Evolutionary conservation across 345 rosid species (phyloP).

Genomic region (Rubroshorea leprosula): DNA sequence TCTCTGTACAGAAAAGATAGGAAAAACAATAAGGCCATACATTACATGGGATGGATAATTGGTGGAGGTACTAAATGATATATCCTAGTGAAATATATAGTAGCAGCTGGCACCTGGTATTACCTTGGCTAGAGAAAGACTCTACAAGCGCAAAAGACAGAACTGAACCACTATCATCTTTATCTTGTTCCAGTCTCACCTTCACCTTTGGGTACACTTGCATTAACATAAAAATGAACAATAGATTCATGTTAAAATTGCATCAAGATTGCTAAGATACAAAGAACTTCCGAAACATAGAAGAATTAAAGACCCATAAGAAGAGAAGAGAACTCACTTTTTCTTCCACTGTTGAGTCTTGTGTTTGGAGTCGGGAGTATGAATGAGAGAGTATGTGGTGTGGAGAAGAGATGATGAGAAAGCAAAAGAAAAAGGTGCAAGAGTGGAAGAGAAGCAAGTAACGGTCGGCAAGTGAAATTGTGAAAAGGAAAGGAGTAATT

Average conservation of each 20-base stretch:
- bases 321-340: no score
- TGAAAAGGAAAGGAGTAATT: background rate
- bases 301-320: no score
- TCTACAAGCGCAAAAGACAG: background rate
- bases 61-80: no score
- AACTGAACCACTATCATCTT: background rate
- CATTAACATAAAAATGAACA: background rate
- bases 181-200: background rate
- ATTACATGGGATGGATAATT: no score
- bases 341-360: background rate
- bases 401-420: background rate
- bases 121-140: background rate
- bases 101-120: no score
- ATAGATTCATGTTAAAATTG: no score
- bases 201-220: background rate
- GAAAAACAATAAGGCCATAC: no score
- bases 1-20: background rate
- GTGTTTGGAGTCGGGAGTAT: background rate
- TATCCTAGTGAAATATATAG: no score
- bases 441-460: background rate
- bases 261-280: no score
- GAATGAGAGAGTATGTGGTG: background rate
- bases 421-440: no score
- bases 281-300: background rate
- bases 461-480: background rate